Evolutionary conservation across 2,329 filamentous ascomycete genomes (phyloP), one percentile per base, ranked within the genome.

Genomic region (Neonectria magnoliae): DNA sequence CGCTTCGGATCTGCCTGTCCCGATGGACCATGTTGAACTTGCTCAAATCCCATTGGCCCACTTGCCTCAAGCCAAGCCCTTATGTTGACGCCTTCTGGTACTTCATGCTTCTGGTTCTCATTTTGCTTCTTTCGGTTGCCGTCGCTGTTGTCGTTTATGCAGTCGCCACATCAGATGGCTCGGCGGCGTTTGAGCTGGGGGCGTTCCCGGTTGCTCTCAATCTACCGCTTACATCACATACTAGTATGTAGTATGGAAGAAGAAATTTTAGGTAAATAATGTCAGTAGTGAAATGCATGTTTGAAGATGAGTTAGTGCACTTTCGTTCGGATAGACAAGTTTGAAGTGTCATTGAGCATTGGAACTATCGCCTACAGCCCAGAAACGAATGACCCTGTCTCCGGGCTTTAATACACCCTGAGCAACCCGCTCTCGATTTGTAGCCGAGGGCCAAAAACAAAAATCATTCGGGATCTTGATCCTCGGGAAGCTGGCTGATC

Each of bases 401-500:
- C 10, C 3, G 5, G 31, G 11, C 10, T 33, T 33, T 4, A 33
- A 11, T 4, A 4, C 10, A 10, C 31, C 10, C 2, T 33, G 1
- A 33, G 5, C 10, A 11, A 33, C 31, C 4, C 10, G 10, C 8
- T 33, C 42, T n/a, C 13, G 7, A 14, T 48, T 48, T 11, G 13
- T 27, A 25, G 8, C 8, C 13, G 3, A 31, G 11, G 11, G 16
- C 3, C 1, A 11, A 11, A 31, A 6, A 3, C 16, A 50, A 11
- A 4, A 31, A 5, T 5, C 4, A 16, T 27, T 11, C 4, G 7
- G 8, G 3, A 18, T 13, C 18, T 31, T 51, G 10, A 18, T 22
- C 16, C 27, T 57, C 47, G 3, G 53, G 27, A 11, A 64, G 13
- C 20, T 60, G 61, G 11, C 22, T 52, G 11, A 51, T 36, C 27